phyloP scores from a whole-genome alignment of 441 rosid genomes.

The Pelargonium cotyledonis region DNA sequence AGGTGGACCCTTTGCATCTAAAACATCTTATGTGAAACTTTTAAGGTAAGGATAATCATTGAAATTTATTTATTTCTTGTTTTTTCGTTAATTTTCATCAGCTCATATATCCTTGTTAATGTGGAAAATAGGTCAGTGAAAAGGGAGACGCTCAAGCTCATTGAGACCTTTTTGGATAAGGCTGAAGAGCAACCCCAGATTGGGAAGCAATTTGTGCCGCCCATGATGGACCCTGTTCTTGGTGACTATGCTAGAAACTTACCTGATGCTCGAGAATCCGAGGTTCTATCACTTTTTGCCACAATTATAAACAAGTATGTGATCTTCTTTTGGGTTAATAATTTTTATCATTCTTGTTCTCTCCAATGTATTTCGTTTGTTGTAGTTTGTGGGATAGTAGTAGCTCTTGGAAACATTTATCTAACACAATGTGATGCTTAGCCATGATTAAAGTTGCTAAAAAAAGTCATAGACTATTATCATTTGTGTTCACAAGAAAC shows the following conservation, averaged over 20 bases:
- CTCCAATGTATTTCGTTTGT: neutral
- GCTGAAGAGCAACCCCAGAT: slow-evolving; percentile 98
- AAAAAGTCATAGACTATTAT: too few species aligned
- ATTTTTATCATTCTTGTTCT: neutral
- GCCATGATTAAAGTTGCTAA: too few species aligned
- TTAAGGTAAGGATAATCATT: slow-evolving; percentile 48
- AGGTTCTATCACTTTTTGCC: slow-evolving; percentile 98
- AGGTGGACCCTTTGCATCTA: slow-evolving; percentile 95
- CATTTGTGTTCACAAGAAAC: neutral
- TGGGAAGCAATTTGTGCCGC: slow-evolving; percentile 98
- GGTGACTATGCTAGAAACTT: slow-evolving; percentile 97
- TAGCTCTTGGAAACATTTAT: neutral
- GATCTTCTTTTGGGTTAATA: slow-evolving; percentile 1
- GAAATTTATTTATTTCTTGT: slow-evolving; percentile 16
- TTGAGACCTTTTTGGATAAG: slow-evolving; percentile 98
- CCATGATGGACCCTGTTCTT: slow-evolving; percentile 99
- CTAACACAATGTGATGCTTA: too few species aligned
- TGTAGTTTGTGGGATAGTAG: neutral
- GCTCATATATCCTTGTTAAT: neutral
- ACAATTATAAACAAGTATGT: slow-evolving; percentile 96
- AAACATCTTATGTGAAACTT: slow-evolving; percentile 89
- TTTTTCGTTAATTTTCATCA: neutral
- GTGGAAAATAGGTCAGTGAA: slow-evolving; percentile 76
- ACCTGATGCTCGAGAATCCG: slow-evolving; percentile 99
- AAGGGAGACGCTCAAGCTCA: slow-evolving; percentile 96